These are phyloP conservation scores for Flaveria brownii DNA, from an alignment of 129 eudicot species.

Conservation along the genomic window DNA sequence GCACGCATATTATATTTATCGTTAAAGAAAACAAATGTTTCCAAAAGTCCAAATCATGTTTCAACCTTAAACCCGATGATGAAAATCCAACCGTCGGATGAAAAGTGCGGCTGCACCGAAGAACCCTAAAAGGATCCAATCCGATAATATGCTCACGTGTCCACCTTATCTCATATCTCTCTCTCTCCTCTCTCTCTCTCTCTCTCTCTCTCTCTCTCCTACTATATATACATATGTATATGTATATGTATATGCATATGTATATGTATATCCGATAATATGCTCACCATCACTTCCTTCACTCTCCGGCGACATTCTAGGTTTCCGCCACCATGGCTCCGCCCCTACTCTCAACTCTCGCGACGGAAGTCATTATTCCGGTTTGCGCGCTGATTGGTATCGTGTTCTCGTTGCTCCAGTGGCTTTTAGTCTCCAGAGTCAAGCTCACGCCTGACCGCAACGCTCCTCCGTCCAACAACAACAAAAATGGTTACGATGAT, in stretches of 20 bases:
- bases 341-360: slow-evolving; percentile 62
- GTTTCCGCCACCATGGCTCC: slow-evolving; percentile 47
- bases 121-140: slow-evolving; percentile 4
- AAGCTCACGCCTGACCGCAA: slow-evolving; percentile 47
- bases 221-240: slow-evolving; percentile 19
- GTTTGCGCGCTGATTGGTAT: slow-evolving; percentile 76
- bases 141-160: slow-evolving; percentile 23
- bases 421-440: slow-evolving; percentile 69
- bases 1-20: no score
- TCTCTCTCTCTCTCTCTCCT: slow-evolving; percentile 14
- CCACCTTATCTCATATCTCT: slow-evolving; percentile 44
- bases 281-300: no score
- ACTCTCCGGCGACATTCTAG: slow-evolving; percentile 18
- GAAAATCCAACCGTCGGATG: slow-evolving; percentile 22
- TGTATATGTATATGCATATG: no score
- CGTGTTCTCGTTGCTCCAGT: slow-evolving; percentile 68
- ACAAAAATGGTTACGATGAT: slow-evolving; percentile 63
- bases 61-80: background rate
- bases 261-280: no score
- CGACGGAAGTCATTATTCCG: slow-evolving; percentile 71
- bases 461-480: slow-evolving; percentile 17
- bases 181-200: no score
- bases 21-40: background rate
- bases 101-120: slow-evolving; percentile 33
- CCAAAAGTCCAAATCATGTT: background rate